These are phyloP conservation scores for Diplodia corticola DNA, from an alignment of 2,329 filamentous ascomycete genomes.

Conservation along the genomic window DNA sequence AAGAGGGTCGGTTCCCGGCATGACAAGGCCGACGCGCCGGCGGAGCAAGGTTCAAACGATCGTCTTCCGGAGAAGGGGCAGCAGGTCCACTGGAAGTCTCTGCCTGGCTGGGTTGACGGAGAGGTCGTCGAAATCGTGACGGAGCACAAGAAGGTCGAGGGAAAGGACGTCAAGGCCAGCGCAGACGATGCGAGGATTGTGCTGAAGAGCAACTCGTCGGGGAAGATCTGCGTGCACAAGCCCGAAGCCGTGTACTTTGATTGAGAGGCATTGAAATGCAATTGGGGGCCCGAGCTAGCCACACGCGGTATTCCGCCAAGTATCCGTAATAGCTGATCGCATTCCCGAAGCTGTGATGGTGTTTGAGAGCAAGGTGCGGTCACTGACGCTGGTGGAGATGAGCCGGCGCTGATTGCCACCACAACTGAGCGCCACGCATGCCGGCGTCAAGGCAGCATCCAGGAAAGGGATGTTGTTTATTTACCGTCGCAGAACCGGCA, in stretches of 20 bases:
- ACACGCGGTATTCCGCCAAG: background rate
- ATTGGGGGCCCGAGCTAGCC: background rate
- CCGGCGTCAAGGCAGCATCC: background rate
- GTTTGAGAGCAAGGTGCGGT: no score
- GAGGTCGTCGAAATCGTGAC: slow-evolving; percentile 46
- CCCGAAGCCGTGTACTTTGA: slow-evolving; percentile 47
- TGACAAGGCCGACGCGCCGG: slow-evolving; percentile 32
- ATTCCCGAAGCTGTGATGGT: background rate
- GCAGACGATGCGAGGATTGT: slow-evolving; percentile 47
- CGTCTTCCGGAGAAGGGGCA: slow-evolving; percentile 45
- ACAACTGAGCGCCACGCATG: background rate
- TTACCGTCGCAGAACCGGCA: background rate
- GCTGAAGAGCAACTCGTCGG: slow-evolving; percentile 41
- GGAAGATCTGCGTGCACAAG: slow-evolving; percentile 47
- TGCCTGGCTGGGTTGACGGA: slow-evolving; percentile 44
- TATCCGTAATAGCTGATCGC: background rate
- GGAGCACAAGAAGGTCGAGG: slow-evolving; percentile 43
- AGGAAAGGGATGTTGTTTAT: background rate
- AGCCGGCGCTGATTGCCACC: background rate
- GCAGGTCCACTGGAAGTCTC: slow-evolving; percentile 44
- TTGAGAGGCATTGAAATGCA: slow-evolving; percentile 23
- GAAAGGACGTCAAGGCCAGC: slow-evolving; percentile 45
- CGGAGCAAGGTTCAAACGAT: slow-evolving; percentile 32
- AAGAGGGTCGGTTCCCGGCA: slow-evolving; percentile 29
- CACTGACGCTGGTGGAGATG: background rate